Percentiles rank a stretch among this genome's conserved stretches.
phyloP scores from a whole-genome alignment of 2,329 filamentous ascomycete genomes.

The Beauveria varroae region DNA sequence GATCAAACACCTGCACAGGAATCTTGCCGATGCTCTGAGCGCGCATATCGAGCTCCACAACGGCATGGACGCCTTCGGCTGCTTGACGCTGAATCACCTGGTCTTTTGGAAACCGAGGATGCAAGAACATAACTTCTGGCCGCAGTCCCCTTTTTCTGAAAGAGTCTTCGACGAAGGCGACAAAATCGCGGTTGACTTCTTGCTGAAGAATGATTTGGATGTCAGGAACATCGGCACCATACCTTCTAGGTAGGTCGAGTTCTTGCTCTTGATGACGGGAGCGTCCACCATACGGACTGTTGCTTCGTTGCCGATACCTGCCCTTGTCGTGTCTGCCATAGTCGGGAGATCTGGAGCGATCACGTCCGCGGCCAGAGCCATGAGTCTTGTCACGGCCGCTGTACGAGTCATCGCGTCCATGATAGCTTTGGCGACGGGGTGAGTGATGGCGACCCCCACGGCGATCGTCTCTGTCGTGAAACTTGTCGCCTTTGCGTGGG shows the following conservation, averaged over 20 bases:
- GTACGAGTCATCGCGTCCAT: slow-evolving; percentile 56
- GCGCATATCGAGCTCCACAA: slow-evolving; percentile 65
- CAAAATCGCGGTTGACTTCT: slow-evolving; percentile 70
- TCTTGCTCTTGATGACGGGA: slow-evolving; percentile 43
- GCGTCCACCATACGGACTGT: slow-evolving; percentile 49
- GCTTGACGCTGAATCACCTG: slow-evolving; percentile 80
- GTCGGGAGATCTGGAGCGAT: slow-evolving; percentile 62
- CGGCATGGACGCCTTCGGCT: slow-evolving; percentile 78
- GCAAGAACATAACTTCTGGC: slow-evolving; percentile 72
- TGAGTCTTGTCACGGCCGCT: slow-evolving; percentile 40
- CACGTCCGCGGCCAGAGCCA: slow-evolving; percentile 39
- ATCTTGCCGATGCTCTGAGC: slow-evolving; percentile 68
- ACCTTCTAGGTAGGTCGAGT: slow-evolving; percentile 65
- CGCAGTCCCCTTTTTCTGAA: slow-evolving; percentile 67
- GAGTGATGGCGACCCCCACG: slow-evolving; percentile 54
- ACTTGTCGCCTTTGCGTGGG: slow-evolving; percentile 28
- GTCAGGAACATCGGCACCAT: slow-evolving; percentile 72
- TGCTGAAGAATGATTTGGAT: slow-evolving; percentile 81
- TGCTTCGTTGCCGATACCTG: slow-evolving; percentile 60
- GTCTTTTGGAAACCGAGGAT: slow-evolving; percentile 66
- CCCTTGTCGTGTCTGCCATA: slow-evolving; percentile 37
- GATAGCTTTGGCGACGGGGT: slow-evolving; percentile 47
- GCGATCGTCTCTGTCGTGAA: slow-evolving; percentile 53
- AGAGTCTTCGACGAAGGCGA: slow-evolving; percentile 70
- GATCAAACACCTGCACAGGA: slow-evolving; percentile 77